A percentile compares a stretch with the other conserved stretches of the same genome.
These are phyloP conservation scores for Ceratopteris richardii DNA, from an alignment of 75 land plant genomes.

Conservation along the genomic window DNA sequence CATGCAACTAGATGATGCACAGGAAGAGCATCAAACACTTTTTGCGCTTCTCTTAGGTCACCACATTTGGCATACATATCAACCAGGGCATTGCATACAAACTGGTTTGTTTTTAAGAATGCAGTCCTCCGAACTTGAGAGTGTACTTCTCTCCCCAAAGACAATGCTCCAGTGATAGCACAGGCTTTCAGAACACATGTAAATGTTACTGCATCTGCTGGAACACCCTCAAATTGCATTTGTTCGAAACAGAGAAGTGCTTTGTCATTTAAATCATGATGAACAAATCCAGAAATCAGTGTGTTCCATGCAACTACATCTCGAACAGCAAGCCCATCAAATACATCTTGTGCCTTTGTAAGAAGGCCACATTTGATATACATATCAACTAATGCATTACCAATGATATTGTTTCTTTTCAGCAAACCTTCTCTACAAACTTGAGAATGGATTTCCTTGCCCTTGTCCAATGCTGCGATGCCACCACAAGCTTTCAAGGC, in stretches of 20 bases:
- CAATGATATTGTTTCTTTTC: constrained; percentile 25
- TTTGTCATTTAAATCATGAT: constrained; percentile 16
- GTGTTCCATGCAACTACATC: constrained; percentile 52
- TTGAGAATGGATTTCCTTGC: constrained; percentile 24
- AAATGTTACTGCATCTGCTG: constrained; percentile 40
- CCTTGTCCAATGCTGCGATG: constrained; percentile 2
- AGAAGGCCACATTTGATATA: constrained; percentile 33
- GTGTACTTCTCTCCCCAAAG: background rate
- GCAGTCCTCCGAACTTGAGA: background rate
- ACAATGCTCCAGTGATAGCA: background rate
- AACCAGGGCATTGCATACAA: constrained; percentile 5
- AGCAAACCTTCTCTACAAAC: constrained; percentile 23
- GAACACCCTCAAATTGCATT: constrained; percentile 28
- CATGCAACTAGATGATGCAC: constrained; percentile 2
- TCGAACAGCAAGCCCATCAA: constrained; percentile 34
- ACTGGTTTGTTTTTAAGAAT: background rate
- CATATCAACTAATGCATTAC: constrained; percentile 43
- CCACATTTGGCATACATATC: constrained; percentile 15
- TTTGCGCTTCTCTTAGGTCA: background rate
- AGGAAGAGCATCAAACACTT: constrained; percentile 6
- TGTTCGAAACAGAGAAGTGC: constrained; percentile 18
- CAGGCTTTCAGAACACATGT: constrained; percentile 32
- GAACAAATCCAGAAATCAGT: constrained; percentile 38
- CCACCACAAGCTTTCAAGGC: background rate
- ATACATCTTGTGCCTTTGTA: constrained; percentile 22